phyloP scores from a whole-genome alignment of 495 filamentous ascomycete species.

The Podospora comata region DNA sequence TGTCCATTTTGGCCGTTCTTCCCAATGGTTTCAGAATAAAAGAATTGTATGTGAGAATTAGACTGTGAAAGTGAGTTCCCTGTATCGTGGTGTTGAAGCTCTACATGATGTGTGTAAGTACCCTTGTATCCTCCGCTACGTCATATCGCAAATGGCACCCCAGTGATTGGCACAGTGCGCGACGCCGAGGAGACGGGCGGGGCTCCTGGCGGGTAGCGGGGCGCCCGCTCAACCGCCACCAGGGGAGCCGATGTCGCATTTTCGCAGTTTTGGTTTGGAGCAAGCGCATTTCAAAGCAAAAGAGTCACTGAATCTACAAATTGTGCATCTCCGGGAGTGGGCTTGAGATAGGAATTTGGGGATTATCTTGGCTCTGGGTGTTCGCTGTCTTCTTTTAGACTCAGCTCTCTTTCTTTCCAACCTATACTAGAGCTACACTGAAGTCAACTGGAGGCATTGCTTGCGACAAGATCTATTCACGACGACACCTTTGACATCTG shows the following conservation, averaged over 20 bases:
- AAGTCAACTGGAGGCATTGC: neutral
- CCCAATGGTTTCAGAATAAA: neutral
- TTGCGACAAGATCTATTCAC: neutral
- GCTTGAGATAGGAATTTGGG: neutral
- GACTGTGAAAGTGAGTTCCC: too few relatives aligned
- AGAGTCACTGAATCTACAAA: slow-evolving; percentile 10
- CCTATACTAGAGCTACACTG: neutral
- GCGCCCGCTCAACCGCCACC: slow-evolving; percentile 19
- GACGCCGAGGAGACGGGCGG: slow-evolving; percentile 10
- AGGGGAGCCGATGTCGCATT: slow-evolving; percentile 36
- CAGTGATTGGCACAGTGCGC: slow-evolving; percentile 18
- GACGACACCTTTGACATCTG: neutral
- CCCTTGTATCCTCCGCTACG: slow-evolving; percentile 11
- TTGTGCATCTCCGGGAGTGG: slow-evolving; percentile 18
- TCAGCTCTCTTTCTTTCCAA: neutral
- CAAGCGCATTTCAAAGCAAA: slow-evolving; percentile 43
- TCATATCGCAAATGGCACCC: slow-evolving; percentile 13
- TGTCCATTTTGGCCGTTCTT: neutral
- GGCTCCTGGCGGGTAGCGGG: slow-evolving; percentile 6
- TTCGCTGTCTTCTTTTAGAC: neutral
- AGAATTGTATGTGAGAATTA: neutral
- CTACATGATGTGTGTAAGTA: neutral
- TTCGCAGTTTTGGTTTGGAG: neutral
- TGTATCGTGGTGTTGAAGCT: neutral
- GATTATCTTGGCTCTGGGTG: neutral